phyloP scores from a whole-genome alignment of 306 rosid genomes.

The Cercis canadensis region DNA sequence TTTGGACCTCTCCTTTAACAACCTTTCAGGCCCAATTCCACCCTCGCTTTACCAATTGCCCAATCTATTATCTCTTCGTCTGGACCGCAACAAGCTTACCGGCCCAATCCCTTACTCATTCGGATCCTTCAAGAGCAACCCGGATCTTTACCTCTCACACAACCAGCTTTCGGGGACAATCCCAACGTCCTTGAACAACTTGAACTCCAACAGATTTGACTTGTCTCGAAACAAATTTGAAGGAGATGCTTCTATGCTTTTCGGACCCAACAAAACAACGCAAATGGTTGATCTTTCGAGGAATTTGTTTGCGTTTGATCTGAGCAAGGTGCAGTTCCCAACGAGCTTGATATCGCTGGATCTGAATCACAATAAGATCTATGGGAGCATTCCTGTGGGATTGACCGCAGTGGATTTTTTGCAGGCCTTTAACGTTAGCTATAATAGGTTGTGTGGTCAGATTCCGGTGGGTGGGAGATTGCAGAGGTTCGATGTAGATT shows the following conservation, averaged over 20 bases:
- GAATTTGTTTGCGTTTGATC: slow-evolving; percentile 61
- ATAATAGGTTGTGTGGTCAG: slow-evolving; percentile 66
- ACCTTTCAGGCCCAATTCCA: slow-evolving; percentile 61
- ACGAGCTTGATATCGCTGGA: slow-evolving; percentile 56
- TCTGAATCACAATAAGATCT: slow-evolving; percentile 62
- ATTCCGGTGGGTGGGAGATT: slow-evolving; percentile 69
- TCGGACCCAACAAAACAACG: slow-evolving; percentile 54
- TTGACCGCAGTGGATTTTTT: slow-evolving; percentile 50
- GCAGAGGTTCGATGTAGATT: slow-evolving; percentile 52
- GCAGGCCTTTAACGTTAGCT: slow-evolving; percentile 66
- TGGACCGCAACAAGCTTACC: slow-evolving; percentile 58
- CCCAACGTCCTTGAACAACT: slow-evolving; percentile 51
- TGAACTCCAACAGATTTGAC: slow-evolving; percentile 40
- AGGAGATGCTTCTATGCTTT: slow-evolving; percentile 72
- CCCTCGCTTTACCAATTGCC: slow-evolving; percentile 56
- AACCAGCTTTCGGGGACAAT: slow-evolving; percentile 60
- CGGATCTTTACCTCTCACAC: slow-evolving; percentile 47
- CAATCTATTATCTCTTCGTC: slow-evolving; percentile 24
- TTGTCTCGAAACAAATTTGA: slow-evolving; percentile 69
- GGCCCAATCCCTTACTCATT: slow-evolving; percentile 55
- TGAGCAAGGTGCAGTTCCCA: slow-evolving; percentile 51
- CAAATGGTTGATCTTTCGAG: slow-evolving; percentile 56
- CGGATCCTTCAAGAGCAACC: slow-evolving; percentile 44
- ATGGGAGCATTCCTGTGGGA: slow-evolving; percentile 54
- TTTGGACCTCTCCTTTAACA: slow-evolving; percentile 59